phyloP scores from a whole-genome alignment of 495 filamentous ascomycete species.

The Daldinia bambusicola region DNA sequence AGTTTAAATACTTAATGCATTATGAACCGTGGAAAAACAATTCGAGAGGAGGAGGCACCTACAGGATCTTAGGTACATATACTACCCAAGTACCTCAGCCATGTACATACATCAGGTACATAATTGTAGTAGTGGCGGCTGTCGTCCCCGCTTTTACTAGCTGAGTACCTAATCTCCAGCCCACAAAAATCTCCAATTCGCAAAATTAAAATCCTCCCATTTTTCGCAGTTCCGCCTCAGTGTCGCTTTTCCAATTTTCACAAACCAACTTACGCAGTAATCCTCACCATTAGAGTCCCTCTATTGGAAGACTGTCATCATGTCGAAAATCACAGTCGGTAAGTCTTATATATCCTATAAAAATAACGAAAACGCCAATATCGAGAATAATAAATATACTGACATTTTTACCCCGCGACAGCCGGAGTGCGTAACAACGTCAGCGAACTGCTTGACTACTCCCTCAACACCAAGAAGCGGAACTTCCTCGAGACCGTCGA shows the following conservation, averaged over 20 bases:
- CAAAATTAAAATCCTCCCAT: slow-evolving; percentile 10
- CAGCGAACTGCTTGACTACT: slow-evolving; percentile 89
- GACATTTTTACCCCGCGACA: slow-evolving; percentile 53
- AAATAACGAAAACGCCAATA: neutral
- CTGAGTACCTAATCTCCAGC: neutral
- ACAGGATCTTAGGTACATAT: too few species aligned
- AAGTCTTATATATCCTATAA: slow-evolving; percentile 51
- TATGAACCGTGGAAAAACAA: too few species aligned
- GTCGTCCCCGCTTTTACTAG: neutral
- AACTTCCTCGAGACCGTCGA: slow-evolving; percentile 98
- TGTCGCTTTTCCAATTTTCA: slow-evolving; percentile 21
- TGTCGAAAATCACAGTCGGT: slow-evolving; percentile 92
- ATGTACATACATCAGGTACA: too few species aligned
- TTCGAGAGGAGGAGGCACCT: too few species aligned
- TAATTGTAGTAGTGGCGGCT: too few species aligned
- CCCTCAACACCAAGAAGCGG: slow-evolving; percentile 96
- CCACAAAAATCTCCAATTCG: slow-evolving; percentile 6
- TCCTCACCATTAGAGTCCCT: slow-evolving; percentile 76
- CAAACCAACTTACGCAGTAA: slow-evolving; percentile 57
- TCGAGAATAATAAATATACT: slow-evolving; percentile 20
- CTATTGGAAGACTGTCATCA: slow-evolving; percentile 77
- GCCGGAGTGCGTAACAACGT: slow-evolving; percentile 97
- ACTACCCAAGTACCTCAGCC: too few species aligned
- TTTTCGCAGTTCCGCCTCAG: slow-evolving; percentile 6
- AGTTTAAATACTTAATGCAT: too few species aligned